phyloP scores from a whole-genome alignment of 2,329 filamentous ascomycete genomes.

The Exophiala xenobiotica region DNA sequence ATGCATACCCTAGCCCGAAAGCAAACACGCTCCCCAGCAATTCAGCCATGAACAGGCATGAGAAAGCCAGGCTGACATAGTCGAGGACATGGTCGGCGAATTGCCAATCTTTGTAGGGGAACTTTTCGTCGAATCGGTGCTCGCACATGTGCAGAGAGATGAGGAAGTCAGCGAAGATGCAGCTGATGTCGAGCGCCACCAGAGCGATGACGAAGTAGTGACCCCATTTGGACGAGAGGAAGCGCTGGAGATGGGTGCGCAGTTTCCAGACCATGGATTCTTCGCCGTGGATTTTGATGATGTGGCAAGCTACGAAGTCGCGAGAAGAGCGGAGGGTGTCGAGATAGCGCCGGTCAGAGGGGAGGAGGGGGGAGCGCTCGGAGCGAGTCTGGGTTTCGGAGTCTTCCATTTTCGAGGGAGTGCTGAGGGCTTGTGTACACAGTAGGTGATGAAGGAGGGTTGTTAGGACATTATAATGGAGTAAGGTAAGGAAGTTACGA shows the following conservation, averaged over 20 bases:
- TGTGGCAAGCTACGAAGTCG: slow-evolving; percentile 20
- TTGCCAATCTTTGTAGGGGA: slow-evolving; percentile 33
- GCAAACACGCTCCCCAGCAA: slow-evolving; percentile 59
- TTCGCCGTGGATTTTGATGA: slow-evolving; percentile 31
- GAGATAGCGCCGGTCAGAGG: slow-evolving; percentile 14
- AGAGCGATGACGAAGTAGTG: slow-evolving; percentile 52
- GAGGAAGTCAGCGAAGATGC: slow-evolving; percentile 54
- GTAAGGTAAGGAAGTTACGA: not conserved
- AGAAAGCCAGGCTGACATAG: slow-evolving; percentile 58
- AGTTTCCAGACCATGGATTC: slow-evolving; percentile 29
- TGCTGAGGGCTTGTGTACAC: not conserved
- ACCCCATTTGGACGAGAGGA: slow-evolving; percentile 48
- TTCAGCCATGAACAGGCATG: slow-evolving; percentile 64
- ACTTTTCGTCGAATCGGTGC: slow-evolving; percentile 28
- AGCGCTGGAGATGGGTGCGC: slow-evolving; percentile 33
- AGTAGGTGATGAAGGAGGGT: too few relatives aligned
- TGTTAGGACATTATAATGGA: not conserved
- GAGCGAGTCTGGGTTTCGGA: slow-evolving; percentile 3
- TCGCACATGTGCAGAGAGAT: slow-evolving; percentile 53
- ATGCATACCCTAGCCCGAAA: slow-evolving; percentile 58
- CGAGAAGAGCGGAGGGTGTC: slow-evolving; percentile 3
- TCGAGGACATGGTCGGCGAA: slow-evolving; percentile 48
- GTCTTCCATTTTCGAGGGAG: slow-evolving; percentile 8
- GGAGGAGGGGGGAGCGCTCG: slow-evolving; percentile 13
- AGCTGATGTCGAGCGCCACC: slow-evolving; percentile 51